Evolutionary conservation across 345 rosid genomes (phyloP).

Genomic region (Acer negundo): DNA sequence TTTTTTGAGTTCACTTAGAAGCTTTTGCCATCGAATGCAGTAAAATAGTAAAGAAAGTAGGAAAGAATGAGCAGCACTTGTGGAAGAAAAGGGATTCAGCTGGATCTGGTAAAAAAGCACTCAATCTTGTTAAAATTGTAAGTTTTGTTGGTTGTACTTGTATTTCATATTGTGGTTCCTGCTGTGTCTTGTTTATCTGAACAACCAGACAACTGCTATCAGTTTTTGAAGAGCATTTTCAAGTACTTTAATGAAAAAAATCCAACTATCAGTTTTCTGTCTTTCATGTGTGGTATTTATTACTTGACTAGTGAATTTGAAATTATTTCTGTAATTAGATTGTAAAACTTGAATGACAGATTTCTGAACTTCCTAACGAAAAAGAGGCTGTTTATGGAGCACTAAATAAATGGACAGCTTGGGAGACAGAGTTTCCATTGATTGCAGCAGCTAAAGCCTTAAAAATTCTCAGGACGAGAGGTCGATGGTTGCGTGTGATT

Average conservation of each 20-base stretch:
- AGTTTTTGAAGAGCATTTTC: background rate
- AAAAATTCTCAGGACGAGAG: slow-evolving; percentile 58
- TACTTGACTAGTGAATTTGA: background rate
- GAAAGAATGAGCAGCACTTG: slow-evolving; percentile 62
- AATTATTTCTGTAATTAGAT: background rate
- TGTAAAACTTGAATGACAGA: slow-evolving; percentile 37
- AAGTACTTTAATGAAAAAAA: background rate
- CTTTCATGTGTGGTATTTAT: background rate
- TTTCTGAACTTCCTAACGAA: slow-evolving; percentile 76
- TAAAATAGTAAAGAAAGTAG: slow-evolving; percentile 41
- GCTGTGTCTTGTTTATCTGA: background rate
- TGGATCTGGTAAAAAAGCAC: slow-evolving; percentile 80
- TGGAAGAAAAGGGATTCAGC: slow-evolving; percentile 84
- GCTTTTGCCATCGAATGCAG: slow-evolving; percentile 31
- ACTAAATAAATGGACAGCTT: slow-evolving; percentile 80
- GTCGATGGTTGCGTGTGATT: slow-evolving; percentile 78
- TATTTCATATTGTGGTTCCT: background rate
- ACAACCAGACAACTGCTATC: background rate
- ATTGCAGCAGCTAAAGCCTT: slow-evolving; percentile 78
- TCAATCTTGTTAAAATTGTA: slow-evolving; percentile 69
- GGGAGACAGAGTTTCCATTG: slow-evolving; percentile 88
- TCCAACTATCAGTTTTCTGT: background rate
- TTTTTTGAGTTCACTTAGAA: slow-evolving; percentile 10
- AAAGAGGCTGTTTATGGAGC: slow-evolving; percentile 85
- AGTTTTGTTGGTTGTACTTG: slow-evolving; percentile 17